Evolutionary conservation across 805 yeast species (phyloP).

Genomic region (Deakozyma indianensis): DNA sequence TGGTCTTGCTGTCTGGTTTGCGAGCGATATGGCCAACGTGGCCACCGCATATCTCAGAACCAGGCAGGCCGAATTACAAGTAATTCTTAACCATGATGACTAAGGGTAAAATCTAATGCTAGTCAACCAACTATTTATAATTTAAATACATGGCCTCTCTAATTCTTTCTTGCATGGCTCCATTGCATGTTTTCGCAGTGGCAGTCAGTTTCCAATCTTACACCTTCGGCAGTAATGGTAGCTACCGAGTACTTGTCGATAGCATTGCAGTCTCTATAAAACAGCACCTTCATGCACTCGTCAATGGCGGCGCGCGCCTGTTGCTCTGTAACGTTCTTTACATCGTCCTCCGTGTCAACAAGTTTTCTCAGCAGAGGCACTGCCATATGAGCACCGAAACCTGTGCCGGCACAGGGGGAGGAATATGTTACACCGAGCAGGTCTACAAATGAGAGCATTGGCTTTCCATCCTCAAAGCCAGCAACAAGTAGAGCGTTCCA

Average conservation of each 20-base stretch:
- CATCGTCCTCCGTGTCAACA: slow-evolving; percentile 69
- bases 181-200: slow-evolving; percentile 68
- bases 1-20: not conserved
- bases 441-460: slow-evolving; percentile 77
- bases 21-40: not conserved
- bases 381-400: slow-evolving; percentile 93
- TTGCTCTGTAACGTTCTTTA: slow-evolving; percentile 48
- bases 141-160: not conserved
- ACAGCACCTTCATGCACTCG: slow-evolving; percentile 86
- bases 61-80: not conserved
- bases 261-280: slow-evolving; percentile 93
- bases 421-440: slow-evolving; percentile 82
- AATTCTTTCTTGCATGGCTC: slow-evolving; percentile 20
- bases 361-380: slow-evolving; percentile 78
- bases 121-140: no score
- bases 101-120: no score
- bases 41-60: not conserved
- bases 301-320: slow-evolving; percentile 65
- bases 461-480: slow-evolving; percentile 64
- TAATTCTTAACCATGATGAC: not conserved
- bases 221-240: slow-evolving; percentile 49
- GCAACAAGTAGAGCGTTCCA: slow-evolving; percentile 93
- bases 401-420: slow-evolving; percentile 85
- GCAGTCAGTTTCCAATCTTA: slow-evolving; percentile 50
- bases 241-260: slow-evolving; percentile 74